A percentile compares a stretch with the other conserved stretches of the same genome.
These are phyloP conservation scores for Sclerotinia subarctica DNA, from an alignment of 2,329 filamentous ascomycete genomes.

Conservation along the genomic window DNA sequence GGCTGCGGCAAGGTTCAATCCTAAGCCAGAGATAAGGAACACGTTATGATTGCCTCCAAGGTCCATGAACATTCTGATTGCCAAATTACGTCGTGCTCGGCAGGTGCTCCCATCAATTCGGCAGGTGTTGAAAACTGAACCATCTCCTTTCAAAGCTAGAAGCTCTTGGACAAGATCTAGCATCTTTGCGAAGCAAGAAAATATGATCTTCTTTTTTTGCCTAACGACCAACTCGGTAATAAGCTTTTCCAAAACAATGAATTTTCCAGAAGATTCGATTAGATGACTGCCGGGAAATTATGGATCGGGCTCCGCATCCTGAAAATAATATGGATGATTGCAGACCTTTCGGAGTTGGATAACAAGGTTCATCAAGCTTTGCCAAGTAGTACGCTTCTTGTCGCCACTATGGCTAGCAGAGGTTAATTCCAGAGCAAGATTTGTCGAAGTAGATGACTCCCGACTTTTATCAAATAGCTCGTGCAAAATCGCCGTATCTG, in stretches of 20 bases:
- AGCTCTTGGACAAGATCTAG: conserved; percentile 92
- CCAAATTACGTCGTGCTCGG: conserved; percentile 83
- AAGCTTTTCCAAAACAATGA: conserved; percentile 78
- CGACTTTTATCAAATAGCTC: conserved; percentile 51
- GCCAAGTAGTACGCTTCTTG: conserved; percentile 43
- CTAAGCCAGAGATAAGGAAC: conserved; percentile 90
- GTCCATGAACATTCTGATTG: conserved; percentile 92
- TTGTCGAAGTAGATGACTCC: conserved; percentile 40
- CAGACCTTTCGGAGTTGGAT: conserved; percentile 93
- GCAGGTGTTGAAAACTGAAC: conserved; percentile 67
- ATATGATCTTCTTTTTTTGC: conserved; percentile 80
- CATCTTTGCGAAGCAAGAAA: conserved; percentile 90
- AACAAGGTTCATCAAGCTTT: conserved; percentile 79
- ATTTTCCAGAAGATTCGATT: conserved; percentile 84
- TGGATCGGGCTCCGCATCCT: conserved; percentile 46
- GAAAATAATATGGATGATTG: conserved; percentile 71
- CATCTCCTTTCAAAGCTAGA: conserved; percentile 50
- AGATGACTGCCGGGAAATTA: conserved; percentile 73
- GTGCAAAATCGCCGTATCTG: conserved; percentile 49
- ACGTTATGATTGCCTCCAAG: conserved; percentile 77
- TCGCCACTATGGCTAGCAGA: conserved; percentile 27
- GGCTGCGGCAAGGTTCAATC: conserved; percentile 93
- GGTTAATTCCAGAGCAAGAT: conserved; percentile 36
- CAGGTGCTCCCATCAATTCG: conserved; percentile 80
- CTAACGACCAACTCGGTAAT: conserved; percentile 70